These are phyloP conservation scores for Nadsonia starkeyi-henricii DNA, from an alignment of 1,139 yeast genomes.

Conservation along the genomic window DNA sequence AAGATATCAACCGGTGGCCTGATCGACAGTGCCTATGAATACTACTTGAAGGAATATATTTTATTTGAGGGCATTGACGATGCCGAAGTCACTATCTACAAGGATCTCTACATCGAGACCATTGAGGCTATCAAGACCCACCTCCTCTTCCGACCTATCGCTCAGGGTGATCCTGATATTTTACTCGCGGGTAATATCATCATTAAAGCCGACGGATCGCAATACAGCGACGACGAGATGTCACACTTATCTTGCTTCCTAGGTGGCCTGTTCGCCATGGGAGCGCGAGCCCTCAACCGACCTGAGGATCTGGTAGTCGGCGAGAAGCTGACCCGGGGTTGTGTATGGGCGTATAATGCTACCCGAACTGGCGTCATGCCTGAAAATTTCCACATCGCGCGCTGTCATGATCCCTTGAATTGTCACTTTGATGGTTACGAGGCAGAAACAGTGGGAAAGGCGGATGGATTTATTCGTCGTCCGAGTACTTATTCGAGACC, in stretches of 20 bases:
- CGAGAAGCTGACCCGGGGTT: slow-evolving; percentile 49
- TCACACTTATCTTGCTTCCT: slow-evolving; percentile 58
- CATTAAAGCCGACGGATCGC: slow-evolving; percentile 26
- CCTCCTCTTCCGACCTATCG: slow-evolving; percentile 32
- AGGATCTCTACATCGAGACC: slow-evolving; percentile 25
- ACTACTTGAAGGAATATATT: slow-evolving; percentile 45
- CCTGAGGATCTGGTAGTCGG: slow-evolving; percentile 45
- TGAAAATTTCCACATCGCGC: slow-evolving; percentile 27
- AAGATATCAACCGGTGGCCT: slow-evolving; percentile 39
- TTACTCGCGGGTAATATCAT: slow-evolving; percentile 33
- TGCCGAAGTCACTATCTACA: slow-evolving; percentile 15
- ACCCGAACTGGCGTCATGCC: slow-evolving; percentile 33
- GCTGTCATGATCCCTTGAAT: slow-evolving; percentile 20
- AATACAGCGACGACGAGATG: slow-evolving; percentile 15
- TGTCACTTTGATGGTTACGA: slow-evolving; percentile 20
- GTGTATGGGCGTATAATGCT: slow-evolving; percentile 46
- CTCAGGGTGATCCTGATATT: slow-evolving; percentile 31
- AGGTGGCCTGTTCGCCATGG: slow-evolving; percentile 61
- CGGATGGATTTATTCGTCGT: background rate
- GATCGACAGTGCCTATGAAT: slow-evolving; percentile 59
- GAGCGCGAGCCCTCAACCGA: slow-evolving; percentile 40
- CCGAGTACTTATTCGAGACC: background rate
- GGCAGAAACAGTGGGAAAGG: slow-evolving; percentile 23
- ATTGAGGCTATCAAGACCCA: slow-evolving; percentile 27
- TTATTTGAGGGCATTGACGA: slow-evolving; percentile 34